phyloP scores from a whole-genome alignment of 2,329 filamentous ascomycete genomes.

The Lecanosticta acicola region DNA sequence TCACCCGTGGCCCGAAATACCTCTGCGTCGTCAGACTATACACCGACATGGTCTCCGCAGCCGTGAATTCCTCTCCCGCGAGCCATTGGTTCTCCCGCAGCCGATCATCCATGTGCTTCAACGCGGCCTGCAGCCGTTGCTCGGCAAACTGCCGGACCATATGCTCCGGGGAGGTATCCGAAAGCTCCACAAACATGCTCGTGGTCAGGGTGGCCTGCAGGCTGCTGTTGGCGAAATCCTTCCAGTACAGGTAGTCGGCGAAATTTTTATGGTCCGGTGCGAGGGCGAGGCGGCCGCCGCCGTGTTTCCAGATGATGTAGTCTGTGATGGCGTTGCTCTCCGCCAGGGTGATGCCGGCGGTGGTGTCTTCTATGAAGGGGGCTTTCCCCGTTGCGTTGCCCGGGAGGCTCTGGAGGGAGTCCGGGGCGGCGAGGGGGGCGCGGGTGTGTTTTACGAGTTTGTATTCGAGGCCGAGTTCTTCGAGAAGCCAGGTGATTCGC shows the following conservation, averaged over 20 bases:
- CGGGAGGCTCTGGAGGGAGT: slow-evolving; percentile 12
- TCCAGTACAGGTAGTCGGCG: slow-evolving; percentile 59
- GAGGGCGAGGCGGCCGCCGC: slow-evolving; percentile 45
- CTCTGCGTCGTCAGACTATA: slow-evolving; percentile 57
- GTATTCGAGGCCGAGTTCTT: slow-evolving; percentile 56
- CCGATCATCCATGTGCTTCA: slow-evolving; percentile 46
- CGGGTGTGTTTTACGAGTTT: slow-evolving; percentile 43
- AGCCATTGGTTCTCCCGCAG: slow-evolving; percentile 49
- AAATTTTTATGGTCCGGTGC: slow-evolving; percentile 44
- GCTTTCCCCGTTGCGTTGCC: slow-evolving; percentile 10
- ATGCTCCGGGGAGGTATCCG: slow-evolving; percentile 26
- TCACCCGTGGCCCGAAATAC: slow-evolving; percentile 41
- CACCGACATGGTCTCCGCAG: slow-evolving; percentile 59
- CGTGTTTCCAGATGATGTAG: slow-evolving; percentile 54
- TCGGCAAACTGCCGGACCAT: slow-evolving; percentile 28
- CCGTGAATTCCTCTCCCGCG: slow-evolving; percentile 56
- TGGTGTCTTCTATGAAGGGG: slow-evolving; percentile 56
- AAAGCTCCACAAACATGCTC: slow-evolving; percentile 15
- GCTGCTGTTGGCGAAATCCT: slow-evolving; percentile 33
- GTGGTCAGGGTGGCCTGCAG: slow-evolving; percentile 25
- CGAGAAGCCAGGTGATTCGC: slow-evolving; percentile 57
- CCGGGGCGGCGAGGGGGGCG: slow-evolving; percentile 32
- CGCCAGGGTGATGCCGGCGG: slow-evolving; percentile 44
- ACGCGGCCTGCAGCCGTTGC: slow-evolving; percentile 31
- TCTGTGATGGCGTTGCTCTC: slow-evolving; percentile 57